Percentiles rank a stretch among this genome's conserved stretches.
Evolutionary conservation across 2,329 filamentous ascomycete genomes (phyloP).

Genomic region (Aspergillus ustus): DNA sequence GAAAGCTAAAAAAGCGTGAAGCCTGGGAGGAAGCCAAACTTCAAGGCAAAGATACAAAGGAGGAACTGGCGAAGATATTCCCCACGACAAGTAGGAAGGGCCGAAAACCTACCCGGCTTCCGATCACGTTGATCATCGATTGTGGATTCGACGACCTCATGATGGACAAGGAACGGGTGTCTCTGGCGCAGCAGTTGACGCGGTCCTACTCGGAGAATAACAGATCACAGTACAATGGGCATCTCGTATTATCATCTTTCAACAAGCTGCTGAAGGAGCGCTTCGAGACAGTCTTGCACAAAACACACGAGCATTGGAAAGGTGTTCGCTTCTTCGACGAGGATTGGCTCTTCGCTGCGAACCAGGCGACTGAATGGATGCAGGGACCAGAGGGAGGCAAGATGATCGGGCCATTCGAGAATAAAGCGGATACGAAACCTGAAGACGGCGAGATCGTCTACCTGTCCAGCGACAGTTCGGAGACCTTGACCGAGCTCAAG

Average conservation of each 20-base stretch:
- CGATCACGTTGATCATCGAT: constrained; percentile 82
- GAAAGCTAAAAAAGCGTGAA: constrained; percentile 55
- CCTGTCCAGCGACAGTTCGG: constrained; percentile 86
- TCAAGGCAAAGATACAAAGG: constrained; percentile 31
- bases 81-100: constrained; percentile 29
- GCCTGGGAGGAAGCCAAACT: constrained; percentile 41
- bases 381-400: constrained; percentile 57
- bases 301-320: constrained; percentile 78
- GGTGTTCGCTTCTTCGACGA: constrained; percentile 73
- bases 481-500: constrained; percentile 80
- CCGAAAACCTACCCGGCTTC: constrained; percentile 61
- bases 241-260: constrained; percentile 80
- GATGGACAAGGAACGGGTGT: constrained; percentile 82
- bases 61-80: constrained; percentile 33
- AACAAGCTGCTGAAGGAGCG: constrained; percentile 73
- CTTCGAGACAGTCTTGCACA: constrained; percentile 75
- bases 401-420: constrained; percentile 63
- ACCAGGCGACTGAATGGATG: constrained; percentile 72
- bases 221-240: constrained; percentile 67
- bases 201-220: constrained; percentile 88
- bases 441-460: constrained; percentile 73
- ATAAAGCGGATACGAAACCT: constrained; percentile 37
- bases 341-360: constrained; percentile 73
- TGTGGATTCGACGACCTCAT: constrained; percentile 92
- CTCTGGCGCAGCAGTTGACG: constrained; percentile 81